phyloP scores from a whole-genome alignment of 345 rosid species.

The Lepidium sativum region DNA sequence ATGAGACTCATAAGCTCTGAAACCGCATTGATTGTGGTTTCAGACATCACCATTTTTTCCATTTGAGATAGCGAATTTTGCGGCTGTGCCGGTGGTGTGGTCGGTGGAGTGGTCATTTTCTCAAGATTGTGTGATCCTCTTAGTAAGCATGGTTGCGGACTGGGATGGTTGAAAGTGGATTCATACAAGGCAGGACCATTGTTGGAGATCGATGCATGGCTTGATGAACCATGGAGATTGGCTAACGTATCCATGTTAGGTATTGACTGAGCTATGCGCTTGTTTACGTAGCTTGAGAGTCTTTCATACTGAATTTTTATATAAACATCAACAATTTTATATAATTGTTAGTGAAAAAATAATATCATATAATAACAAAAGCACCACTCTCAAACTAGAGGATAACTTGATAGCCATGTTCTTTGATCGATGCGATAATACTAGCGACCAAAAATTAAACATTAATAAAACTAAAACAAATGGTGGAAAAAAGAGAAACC shows the following conservation, averaged over 20 bases:
- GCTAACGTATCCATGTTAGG: not conserved
- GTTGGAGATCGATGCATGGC: not conserved
- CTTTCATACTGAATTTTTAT: not conserved
- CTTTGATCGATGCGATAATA: too few species aligned
- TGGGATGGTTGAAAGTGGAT: not conserved
- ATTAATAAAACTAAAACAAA: too few species aligned
- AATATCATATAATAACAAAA: not conserved
- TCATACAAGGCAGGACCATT: not conserved
- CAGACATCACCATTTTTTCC: constrained; percentile 37
- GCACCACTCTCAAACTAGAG: not conserved
- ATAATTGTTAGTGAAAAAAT: not conserved
- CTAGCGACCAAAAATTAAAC: too few species aligned
- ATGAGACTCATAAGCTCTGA: constrained; percentile 45
- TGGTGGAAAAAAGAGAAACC: too few species aligned
- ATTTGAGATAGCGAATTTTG: constrained; percentile 19
- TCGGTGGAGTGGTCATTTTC: not conserved
- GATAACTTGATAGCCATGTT: not conserved
- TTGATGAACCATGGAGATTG: not conserved
- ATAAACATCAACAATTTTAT: not conserved
- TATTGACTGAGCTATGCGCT: not conserved
- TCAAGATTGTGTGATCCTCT: constrained; percentile 2
- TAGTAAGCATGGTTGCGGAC: too few species aligned
- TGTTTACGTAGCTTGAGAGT: not conserved
- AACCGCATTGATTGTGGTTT: constrained; percentile 34
- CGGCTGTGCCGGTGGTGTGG: not conserved